A percentile compares a stretch with the other conserved stretches of the same genome.
Evolutionary conservation across 2,329 filamentous ascomycete species (phyloP).

Genomic region (Pestalotiopsis sp.): DNA sequence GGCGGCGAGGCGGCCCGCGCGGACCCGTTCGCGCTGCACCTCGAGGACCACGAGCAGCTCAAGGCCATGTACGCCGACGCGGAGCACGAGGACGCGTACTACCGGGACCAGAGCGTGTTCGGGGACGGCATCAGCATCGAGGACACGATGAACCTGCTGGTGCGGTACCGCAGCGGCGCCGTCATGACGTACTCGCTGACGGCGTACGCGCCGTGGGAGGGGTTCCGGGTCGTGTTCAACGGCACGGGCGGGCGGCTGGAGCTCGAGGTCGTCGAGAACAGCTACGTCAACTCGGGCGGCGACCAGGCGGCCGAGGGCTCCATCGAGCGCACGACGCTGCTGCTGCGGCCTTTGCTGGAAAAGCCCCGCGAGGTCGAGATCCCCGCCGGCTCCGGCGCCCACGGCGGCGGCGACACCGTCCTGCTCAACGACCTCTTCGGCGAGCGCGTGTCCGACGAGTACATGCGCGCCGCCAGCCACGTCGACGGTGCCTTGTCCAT

Average conservation of each 20-base stretch:
- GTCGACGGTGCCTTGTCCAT: conserved; percentile 63
- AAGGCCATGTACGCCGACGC: conserved; percentile 64
- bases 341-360: conserved; percentile 57
- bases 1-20: conserved; percentile 51
- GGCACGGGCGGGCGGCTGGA: conserved; percentile 62
- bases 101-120: conserved; percentile 65
- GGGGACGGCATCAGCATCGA: conserved; percentile 67
- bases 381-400: conserved; percentile 53
- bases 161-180: conserved; percentile 58
- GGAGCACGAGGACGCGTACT: conserved; percentile 65
- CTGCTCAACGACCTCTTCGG: conserved; percentile 62
- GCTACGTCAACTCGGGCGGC: conserved; percentile 63
- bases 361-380: conserved; percentile 60
- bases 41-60: conserved; percentile 55
- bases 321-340: conserved; percentile 50
- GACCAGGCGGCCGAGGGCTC: conserved; percentile 59
- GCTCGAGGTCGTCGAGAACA: conserved; percentile 64
- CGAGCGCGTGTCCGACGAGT: conserved; percentile 52
- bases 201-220: conserved; percentile 66
- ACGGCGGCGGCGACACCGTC: conserved; percentile 63
- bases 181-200: conserved; percentile 62
- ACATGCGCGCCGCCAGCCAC: conserved; percentile 59
- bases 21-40: conserved; percentile 62
- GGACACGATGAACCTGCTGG: conserved; percentile 65
- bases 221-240: conserved; percentile 61